Evolutionary conservation across 164 flowering plant genomes (phyloP).

Genomic region (Aristolochia contorta): DNA sequence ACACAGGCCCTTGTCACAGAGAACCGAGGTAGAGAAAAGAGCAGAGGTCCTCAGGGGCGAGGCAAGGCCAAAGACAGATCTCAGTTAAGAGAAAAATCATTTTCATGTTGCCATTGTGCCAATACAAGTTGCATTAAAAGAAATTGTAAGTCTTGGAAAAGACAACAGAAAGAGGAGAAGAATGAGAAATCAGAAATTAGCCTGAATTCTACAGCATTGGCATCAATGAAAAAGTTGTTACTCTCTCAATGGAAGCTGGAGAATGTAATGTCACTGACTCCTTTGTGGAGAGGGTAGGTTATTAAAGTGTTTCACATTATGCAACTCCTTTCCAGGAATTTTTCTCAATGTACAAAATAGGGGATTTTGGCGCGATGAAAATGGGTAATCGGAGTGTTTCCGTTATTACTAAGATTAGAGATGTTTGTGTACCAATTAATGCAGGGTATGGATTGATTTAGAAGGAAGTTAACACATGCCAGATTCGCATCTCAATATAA

Average conservation of each 20-base stretch:
- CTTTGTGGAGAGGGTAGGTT: neutral
- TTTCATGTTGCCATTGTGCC: neutral
- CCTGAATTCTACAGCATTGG: neutral
- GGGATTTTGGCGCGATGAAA: neutral
- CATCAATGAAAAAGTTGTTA: neutral
- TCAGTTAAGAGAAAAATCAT: neutral
- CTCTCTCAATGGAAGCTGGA: neutral
- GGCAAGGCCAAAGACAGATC: neutral
- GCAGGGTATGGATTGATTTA: neutral
- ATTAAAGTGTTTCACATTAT: neutral
- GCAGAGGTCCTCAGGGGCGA: neutral
- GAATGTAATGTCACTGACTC: neutral
- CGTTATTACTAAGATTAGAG: neutral
- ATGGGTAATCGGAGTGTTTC: neutral
- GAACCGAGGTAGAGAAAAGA: neutral
- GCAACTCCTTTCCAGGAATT: neutral
- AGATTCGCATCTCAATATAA: neutral
- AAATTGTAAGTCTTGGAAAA: too few relatives aligned
- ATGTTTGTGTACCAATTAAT: neutral
- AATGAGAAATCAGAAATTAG: neutral
- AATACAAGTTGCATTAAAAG: too few relatives aligned
- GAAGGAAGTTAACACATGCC: neutral
- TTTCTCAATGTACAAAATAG: neutral
- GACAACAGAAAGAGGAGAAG: neutral
- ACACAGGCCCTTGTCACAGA: neutral